Percentiles rank a stretch among this genome's conserved stretches.
Evolutionary conservation across 257 asterid species (phyloP).

Genomic region (Ilex aquifolium): DNA sequence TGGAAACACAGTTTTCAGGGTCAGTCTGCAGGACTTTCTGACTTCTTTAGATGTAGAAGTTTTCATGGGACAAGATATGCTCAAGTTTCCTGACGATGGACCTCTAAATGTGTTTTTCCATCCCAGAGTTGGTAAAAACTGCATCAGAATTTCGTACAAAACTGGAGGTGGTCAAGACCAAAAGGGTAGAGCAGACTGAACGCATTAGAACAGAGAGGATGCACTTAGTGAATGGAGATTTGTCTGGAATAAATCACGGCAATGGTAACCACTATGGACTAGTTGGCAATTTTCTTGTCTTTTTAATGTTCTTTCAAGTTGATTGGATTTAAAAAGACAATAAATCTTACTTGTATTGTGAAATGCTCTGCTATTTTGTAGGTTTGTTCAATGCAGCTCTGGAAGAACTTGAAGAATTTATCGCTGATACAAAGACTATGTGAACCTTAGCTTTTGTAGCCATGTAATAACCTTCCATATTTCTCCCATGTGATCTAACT

Average conservation of each 20-base stretch:
- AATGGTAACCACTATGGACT: slow-evolving; percentile 21
- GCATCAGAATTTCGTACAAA: slow-evolving; percentile 44
- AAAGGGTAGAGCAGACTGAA: slow-evolving; percentile 31
- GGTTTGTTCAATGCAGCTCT: slow-evolving; percentile 34
- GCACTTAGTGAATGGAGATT: slow-evolving; percentile 12
- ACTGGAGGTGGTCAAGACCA: slow-evolving; percentile 41
- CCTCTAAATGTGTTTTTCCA: slow-evolving; percentile 3
- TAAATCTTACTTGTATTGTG: slow-evolving; percentile 1
- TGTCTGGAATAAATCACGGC: slow-evolving; percentile 16
- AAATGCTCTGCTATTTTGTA: slow-evolving; percentile 26
- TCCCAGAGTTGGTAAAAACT: slow-evolving; percentile 37
- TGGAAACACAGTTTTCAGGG: too few species aligned
- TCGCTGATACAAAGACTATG: slow-evolving; percentile 25
- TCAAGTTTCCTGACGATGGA: neutral
- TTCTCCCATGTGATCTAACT: too few species aligned
- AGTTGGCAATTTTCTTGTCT: slow-evolving; percentile 3
- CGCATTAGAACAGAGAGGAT: slow-evolving; percentile 20
- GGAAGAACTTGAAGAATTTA: slow-evolving; percentile 44
- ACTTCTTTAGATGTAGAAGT: too few species aligned
- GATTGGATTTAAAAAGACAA: neutral
- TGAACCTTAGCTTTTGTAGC: neutral
- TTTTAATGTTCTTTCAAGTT: neutral
- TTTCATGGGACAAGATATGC: too few species aligned
- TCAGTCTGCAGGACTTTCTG: too few species aligned
- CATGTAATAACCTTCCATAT: neutral